phyloP scores from a whole-genome alignment of 345 rosid genomes.

The Eutrema japonicum region DNA sequence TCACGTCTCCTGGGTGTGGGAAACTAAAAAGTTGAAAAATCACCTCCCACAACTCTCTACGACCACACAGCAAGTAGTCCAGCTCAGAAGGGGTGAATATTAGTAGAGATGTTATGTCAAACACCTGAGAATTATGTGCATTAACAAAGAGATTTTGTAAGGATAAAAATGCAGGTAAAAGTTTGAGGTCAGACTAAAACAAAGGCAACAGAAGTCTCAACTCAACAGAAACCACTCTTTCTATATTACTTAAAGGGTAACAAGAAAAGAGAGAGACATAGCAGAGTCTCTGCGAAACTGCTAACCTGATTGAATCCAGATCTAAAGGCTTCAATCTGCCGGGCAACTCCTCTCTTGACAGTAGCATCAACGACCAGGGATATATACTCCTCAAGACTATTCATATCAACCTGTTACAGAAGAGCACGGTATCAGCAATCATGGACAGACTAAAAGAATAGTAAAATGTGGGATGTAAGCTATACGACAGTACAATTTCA shows the following conservation, averaged over 20 bases:
- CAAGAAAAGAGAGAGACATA: neutral
- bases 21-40: slow-evolving; percentile 8
- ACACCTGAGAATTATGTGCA: slow-evolving; percentile 61
- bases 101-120: slow-evolving; percentile 89
- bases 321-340: slow-evolving; percentile 91
- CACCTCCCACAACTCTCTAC: slow-evolving; percentile 99
- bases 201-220: neutral
- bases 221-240: neutral
- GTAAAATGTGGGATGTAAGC: slow-evolving; percentile 14
- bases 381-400: slow-evolving; percentile 87
- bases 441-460: slow-evolving; percentile 14
- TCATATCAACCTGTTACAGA: slow-evolving; percentile 67
- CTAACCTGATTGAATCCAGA: slow-evolving; percentile 95
- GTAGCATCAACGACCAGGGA: slow-evolving; percentile 89
- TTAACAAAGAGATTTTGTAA: slow-evolving; percentile 8
- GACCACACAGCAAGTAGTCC: slow-evolving; percentile 96
- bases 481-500: slow-evolving; percentile 59
- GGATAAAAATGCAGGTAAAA: neutral
- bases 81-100: slow-evolving; percentile 86
- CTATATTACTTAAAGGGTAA: slow-evolving; percentile 12
- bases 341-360: slow-evolving; percentile 74
- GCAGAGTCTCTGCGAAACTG: slow-evolving; percentile 10
- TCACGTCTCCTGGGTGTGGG: neutral
- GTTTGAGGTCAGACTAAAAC: slow-evolving; percentile 9
- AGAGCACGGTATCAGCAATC: slow-evolving; percentile 26